Evolutionary conservation across 768 basidiomycete species (phyloP), one percentile per base, ranked within the genome.

Genomic region (Russula sp.): DNA sequence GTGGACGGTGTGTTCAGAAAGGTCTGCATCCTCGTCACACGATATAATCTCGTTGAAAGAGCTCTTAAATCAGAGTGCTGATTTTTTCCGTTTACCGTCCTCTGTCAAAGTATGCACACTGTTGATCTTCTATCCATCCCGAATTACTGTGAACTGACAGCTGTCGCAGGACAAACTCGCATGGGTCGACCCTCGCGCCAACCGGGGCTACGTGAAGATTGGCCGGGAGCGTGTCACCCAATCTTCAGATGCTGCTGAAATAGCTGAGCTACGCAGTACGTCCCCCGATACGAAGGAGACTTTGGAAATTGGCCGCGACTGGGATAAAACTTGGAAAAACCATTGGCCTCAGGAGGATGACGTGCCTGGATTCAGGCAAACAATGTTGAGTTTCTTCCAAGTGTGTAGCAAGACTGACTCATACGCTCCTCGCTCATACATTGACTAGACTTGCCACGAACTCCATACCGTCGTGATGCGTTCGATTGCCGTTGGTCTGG

Each of bases 251-350:
- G 79, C 84, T 10, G 73, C 78, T 18, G 90, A 91, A 75, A 93
- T 94, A 67, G 86, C 85, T 50, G 73, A 79, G 49, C 75, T 94
- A 22, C 84, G 92, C n/a, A 77, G 75, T 62, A 84, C 83, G 63
- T 84, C 91, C 0, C 91, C 92, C 0, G 91, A 92, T 71, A 84
- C 75, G 75, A 91, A 92, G 73, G 91, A 94, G 73, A 78, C 84
- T 8, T 91, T 94, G 85, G 92, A 95, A 73, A 93, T 95, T 50
- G 91, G 93, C 35, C 80, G 88, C 31, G 91, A 95, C 62, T 88
- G 87, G 84, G 90, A 89, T 67, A 76, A 80, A 16, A 78, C 75
- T 44, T 91, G 87, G 86, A 84, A 82, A 71, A 95, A 95, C 71
- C 80, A 80, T 66, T 94, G 93, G 92, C 91, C 89, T 4, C 74